These are phyloP conservation scores for Fusarium sacchari DNA, from an alignment of 2,329 filamentous ascomycete species.

Conservation along the genomic window DNA sequence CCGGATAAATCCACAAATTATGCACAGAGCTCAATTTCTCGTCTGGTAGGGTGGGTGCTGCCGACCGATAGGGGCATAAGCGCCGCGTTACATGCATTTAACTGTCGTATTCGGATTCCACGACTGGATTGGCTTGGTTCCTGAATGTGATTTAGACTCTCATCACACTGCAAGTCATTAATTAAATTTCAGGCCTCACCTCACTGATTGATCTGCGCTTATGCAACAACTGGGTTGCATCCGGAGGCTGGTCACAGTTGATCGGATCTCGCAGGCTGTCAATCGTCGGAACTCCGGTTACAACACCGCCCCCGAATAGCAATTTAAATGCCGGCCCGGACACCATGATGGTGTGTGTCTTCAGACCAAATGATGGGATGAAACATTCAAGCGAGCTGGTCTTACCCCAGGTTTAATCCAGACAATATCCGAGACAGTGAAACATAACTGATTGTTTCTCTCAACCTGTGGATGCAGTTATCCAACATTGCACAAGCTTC, in stretches of 20 bases:
- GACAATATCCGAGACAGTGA: not conserved
- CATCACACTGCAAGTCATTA: not conserved
- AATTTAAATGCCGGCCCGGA: conserved; percentile 6
- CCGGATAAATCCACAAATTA: conserved; percentile 45
- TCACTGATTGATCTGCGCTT: not conserved
- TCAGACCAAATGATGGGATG: not conserved
- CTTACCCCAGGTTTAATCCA: not conserved
- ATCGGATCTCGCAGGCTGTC: not conserved
- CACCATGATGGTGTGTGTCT: not conserved
- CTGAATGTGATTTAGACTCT: not conserved
- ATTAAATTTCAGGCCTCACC: not conserved
- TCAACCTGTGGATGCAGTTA: not conserved
- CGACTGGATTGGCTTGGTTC: not conserved
- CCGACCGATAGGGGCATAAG: conserved; percentile 8
- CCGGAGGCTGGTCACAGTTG: not conserved
- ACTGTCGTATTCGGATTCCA: conserved; percentile 20
- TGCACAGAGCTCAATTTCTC: conserved; percentile 45
- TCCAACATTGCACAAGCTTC: not conserved
- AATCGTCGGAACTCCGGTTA: not conserved
- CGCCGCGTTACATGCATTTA: conserved; percentile 30
- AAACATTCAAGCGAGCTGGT: conserved; percentile 7
- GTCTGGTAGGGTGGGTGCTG: conserved; percentile 20
- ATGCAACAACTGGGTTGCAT: conserved; percentile 12
- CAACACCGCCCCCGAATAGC: not conserved
- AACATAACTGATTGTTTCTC: not conserved